Base-by-base conservation (phyloP, 2,329 filamentous ascomycete species). In the Venturiaceae sp. region DNA sequence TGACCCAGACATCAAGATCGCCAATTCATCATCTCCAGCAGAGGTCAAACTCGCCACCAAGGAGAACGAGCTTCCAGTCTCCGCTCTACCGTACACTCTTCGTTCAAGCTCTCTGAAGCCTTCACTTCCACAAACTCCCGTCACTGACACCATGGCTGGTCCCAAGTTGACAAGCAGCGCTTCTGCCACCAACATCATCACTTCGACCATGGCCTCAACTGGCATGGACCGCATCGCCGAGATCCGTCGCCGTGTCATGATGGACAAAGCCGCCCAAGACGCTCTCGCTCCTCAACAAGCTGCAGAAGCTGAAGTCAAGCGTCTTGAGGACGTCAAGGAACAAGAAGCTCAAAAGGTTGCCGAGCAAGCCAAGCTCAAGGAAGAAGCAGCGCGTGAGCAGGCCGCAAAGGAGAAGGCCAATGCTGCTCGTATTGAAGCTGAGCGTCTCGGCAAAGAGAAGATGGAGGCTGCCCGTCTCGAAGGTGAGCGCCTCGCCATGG, bases 371-470 rank as follows among this genome's bases (percentile, higher is more conserved):
- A 47, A 44, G 21, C 1, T 13, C 16, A 6, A 53, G 37, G 6
- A 50, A n/a, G 28, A 54, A 33, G 50, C 16, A 13, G 50, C 14
- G 8, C 55, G 53, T 26, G 36, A 41, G 33, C 30, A 8, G 8
- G 53, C 53, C 41, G 53, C 53, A 21, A 34, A 58, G 19, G 39
- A 34, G 30, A 46, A 57, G 21, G 54, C 41, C 11, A 13, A 52
- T 7, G 47, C 46, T 13, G 14, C 21, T 39, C 23, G 23, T 32
- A 21, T 34, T 23, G 46, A 58, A n/a, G 46, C 28, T 39, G 44
- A 58, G 7, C 56, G 5, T 28, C 21, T n/a, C n/a, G 32, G n/a
- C 5, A 52, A 33, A 14, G 55, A 50, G 44, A 58, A 46, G 41
- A 28, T 16, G 26, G 14, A 34, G 8, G 26, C 14, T 11, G 52